Base-by-base conservation (phyloP, 2,329 filamentous ascomycete genomes). In the Fusarium camptoceras region DNA sequence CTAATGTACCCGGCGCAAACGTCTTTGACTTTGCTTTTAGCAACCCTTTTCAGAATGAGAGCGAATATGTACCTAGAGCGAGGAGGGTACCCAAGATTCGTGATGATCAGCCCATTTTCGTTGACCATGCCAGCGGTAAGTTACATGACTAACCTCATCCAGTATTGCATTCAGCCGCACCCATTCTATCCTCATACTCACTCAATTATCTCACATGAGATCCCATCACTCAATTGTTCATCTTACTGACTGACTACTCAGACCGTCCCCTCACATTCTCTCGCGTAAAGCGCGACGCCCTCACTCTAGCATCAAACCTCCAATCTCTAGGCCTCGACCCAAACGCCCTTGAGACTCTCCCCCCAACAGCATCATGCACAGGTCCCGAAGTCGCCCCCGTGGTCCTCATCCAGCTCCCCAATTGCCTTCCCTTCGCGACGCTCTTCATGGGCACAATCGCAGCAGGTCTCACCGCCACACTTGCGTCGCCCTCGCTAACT, bases 361-460 rank as follows among this genome's bases (percentile, higher is more conserved):
- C 81, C 2, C 76, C 79, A 2, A 83, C 81, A 4, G 71, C 81
- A 11, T 78, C 80, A 15, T 83, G 81, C 49, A 59, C 75, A 6
- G 64, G 74, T 1, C 80, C 81, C 6, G 77, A 83, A 60, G 72
- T 83, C 51, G 79, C 81, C 0, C 81, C 81, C 4, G 75, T 83
- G 16, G 81, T 83, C 25, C 76, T 83, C 28, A 74, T 83, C 63
- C 81, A 83, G 61, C 75, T 83, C 12, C 81, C 81, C 41, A 83
- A 83, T 69, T 81, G 77, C 54, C 73, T 83, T 3, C 75, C 78
- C n/a, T 82, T 82, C 34, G 75, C 77, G 1, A 76, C 81, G 1
- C 55, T 79, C 10, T 30, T 81, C 4, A 73, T 82, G 47, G 81
- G 81, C 46, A 68, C 75, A n/a, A 72, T 82, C 27, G 81, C 81